phyloP scores from a whole-genome alignment of 2,329 filamentous ascomycete genomes.

The Sporothrix phasma region DNA sequence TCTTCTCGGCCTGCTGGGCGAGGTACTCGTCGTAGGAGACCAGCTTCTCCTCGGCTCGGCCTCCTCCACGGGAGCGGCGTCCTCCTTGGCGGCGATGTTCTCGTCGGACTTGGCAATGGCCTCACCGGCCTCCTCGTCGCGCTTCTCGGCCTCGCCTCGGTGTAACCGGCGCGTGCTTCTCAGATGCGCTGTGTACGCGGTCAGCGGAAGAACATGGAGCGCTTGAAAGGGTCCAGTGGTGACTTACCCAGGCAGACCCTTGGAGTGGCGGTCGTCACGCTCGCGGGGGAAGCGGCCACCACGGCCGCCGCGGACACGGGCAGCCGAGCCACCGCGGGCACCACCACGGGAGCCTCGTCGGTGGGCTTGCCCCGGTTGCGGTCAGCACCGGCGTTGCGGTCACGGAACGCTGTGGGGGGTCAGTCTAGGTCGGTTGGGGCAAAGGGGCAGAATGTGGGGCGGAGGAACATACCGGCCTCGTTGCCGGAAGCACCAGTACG shows the following conservation, averaged over 20 bases:
- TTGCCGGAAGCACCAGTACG: constrained; percentile 59
- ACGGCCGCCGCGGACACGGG: constrained; percentile 51
- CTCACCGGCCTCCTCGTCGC: constrained; percentile 86
- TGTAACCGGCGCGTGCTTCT: constrained; percentile 85
- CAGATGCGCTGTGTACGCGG: constrained; percentile 52
- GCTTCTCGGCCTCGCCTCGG: constrained; percentile 71
- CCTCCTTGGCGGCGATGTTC: constrained; percentile 52
- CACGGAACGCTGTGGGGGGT: constrained; percentile 63
- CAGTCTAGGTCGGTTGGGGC: neutral
- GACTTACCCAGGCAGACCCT: constrained; percentile 38
- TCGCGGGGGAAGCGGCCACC: constrained; percentile 44
- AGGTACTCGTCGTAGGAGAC: constrained; percentile 88
- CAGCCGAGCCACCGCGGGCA: constrained; percentile 53
- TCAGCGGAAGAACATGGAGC: neutral
- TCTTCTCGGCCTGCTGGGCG: constrained; percentile 62
- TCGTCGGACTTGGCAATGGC: constrained; percentile 78
- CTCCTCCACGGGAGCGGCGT: constrained; percentile 27
- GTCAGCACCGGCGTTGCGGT: constrained; percentile 69
- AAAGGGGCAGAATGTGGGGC: neutral
- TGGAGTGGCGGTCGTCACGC: constrained; percentile 47
- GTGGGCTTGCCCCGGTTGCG: constrained; percentile 74
- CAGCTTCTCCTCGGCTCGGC: constrained; percentile 71
- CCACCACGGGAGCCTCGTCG: constrained; percentile 53
- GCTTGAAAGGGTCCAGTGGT: no score
- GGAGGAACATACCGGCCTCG: constrained; percentile 64